A percentile compares a stretch with the other conserved stretches of the same genome.
These are phyloP conservation scores for Pseudogymnoascus sp. DNA, from an alignment of 2,329 filamentous ascomycete genomes.

Conservation along the genomic window DNA sequence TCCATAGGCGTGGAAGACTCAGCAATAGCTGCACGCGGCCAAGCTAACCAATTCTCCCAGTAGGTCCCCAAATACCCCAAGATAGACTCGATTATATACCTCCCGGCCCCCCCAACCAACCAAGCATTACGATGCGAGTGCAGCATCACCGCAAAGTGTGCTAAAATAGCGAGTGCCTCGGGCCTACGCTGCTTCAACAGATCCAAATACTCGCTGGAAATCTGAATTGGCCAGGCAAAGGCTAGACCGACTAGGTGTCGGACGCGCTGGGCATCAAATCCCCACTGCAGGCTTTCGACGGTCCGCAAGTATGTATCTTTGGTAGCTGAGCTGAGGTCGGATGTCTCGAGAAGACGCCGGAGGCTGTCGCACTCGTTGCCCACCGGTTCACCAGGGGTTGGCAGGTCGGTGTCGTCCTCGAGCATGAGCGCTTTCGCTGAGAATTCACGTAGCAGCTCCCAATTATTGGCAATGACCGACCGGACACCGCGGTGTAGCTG, in stretches of 20 bases:
- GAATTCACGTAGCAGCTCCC: slow-evolving; percentile 19
- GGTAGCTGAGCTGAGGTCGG: slow-evolving; percentile 5
- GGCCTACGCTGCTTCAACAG: slow-evolving; percentile 27
- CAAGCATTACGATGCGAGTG: slow-evolving; percentile 22
- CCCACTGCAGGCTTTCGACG: slow-evolving; percentile 15
- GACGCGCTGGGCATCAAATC: slow-evolving; percentile 14
- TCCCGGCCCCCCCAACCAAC: slow-evolving; percentile 22
- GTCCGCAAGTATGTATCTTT: slow-evolving; percentile 14
- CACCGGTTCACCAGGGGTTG: background rate
- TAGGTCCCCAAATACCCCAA: slow-evolving; percentile 16
- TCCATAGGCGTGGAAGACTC: background rate
- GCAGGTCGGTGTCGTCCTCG: slow-evolving; percentile 7
- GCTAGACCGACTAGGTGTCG: slow-evolving; percentile 16
- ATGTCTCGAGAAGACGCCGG: slow-evolving; percentile 7
- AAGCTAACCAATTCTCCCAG: slow-evolving; percentile 18
- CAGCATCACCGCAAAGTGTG: slow-evolving; percentile 32
- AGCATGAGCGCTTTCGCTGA: slow-evolving; percentile 22
- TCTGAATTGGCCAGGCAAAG: slow-evolving; percentile 32
- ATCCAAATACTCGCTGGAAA: slow-evolving; percentile 27
- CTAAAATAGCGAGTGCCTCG: slow-evolving; percentile 32
- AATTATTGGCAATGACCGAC: slow-evolving; percentile 19
- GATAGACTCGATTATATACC: slow-evolving; percentile 20
- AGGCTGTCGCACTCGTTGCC: slow-evolving; percentile 13
- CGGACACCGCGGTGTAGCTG: slow-evolving; percentile 28
- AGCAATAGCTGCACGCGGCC: background rate